Conservation (phyloP, 1,284 basidiomycete species). For the Schizopora paradoxa region DNA sequence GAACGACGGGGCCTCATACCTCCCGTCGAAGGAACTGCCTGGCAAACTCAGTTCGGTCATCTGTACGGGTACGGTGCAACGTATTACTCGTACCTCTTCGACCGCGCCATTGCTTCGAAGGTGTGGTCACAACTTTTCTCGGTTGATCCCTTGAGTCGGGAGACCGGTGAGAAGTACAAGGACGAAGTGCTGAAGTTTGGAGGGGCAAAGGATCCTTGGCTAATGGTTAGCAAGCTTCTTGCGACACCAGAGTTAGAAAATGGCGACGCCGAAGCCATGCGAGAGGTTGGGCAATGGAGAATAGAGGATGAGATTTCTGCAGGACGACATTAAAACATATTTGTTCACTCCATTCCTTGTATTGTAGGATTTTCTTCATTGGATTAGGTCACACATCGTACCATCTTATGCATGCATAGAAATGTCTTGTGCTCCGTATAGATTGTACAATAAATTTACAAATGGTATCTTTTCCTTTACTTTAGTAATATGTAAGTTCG, state of each 20-base stretch:
- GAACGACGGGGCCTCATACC: slow-evolving; percentile 75
- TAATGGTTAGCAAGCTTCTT: slow-evolving; percentile 79
- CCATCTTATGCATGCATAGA: slow-evolving; percentile 20
- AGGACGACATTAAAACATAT: slow-evolving; percentile 11
- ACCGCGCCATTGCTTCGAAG: slow-evolving; percentile 89
- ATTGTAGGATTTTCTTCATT: neutral
- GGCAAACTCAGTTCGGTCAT: slow-evolving; percentile 95
- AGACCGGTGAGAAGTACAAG: slow-evolving; percentile 77
- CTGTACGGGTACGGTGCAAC: slow-evolving; percentile 95
- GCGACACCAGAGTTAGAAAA: slow-evolving; percentile 52
- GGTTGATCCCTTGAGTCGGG: slow-evolving; percentile 54
- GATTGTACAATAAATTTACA: neutral
- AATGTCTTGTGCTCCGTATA: too few relatives aligned
- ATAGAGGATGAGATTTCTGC: slow-evolving; percentile 61
- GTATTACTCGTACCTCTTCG: slow-evolving; percentile 97
- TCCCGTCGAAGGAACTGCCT: slow-evolving; percentile 76
- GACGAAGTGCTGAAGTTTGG: slow-evolving; percentile 73
- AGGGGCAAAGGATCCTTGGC: slow-evolving; percentile 92
- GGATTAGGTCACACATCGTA: neutral
- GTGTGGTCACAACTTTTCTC: slow-evolving; percentile 82
- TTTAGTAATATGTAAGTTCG: too few relatives aligned
- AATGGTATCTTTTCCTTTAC: too few relatives aligned
- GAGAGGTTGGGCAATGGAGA: slow-evolving; percentile 82
- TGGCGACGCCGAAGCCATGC: slow-evolving; percentile 83
- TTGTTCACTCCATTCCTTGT: neutral